Evolutionary conservation across 768 basidiomycete genomes (phyloP).

Genomic region (Agaricus sinodeliciosus): DNA sequence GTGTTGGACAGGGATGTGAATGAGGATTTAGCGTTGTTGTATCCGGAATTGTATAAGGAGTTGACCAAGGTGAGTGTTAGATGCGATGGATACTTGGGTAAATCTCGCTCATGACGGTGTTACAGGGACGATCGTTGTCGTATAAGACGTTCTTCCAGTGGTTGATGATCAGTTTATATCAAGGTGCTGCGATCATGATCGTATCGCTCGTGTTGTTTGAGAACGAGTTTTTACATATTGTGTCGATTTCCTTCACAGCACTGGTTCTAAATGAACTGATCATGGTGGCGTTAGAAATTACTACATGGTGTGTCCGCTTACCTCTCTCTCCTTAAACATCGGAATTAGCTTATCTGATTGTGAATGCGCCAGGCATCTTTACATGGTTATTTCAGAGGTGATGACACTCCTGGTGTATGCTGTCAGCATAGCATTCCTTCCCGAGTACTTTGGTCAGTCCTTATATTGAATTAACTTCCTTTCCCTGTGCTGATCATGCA

Average conservation of each 20-base stretch:
- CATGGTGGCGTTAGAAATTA: conserved; percentile 98
- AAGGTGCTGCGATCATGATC: conserved; percentile 99
- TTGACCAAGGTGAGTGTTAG: conserved; percentile 71
- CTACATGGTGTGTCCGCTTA: conserved; percentile 66
- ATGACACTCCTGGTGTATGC: conserved; percentile 86
- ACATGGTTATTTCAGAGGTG: conserved; percentile 91
- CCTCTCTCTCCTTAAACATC: background rate
- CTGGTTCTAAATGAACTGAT: conserved; percentile 94
- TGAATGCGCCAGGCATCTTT: conserved; percentile 62
- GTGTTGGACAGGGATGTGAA: conserved; percentile 95
- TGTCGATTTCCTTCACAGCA: conserved; percentile 96
- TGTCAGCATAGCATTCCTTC: conserved; percentile 87
- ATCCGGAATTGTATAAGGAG: conserved; percentile 98
- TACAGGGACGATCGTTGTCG: conserved; percentile 84
- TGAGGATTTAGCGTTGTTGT: conserved; percentile 89
- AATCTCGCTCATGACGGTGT: conserved; percentile 6
- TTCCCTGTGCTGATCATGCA: background rate
- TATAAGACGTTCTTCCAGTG: conserved; percentile 99
- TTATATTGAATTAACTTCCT: no score
- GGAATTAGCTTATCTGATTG: background rate
- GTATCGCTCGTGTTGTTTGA: conserved; percentile 95
- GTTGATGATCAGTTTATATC: conserved; percentile 96
- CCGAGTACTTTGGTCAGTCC: conserved; percentile 90
- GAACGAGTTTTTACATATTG: conserved; percentile 95
- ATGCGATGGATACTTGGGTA: background rate